Evolutionary conservation across 805 yeast species (phyloP), one percentile per base, ranked within the genome.

Genomic region (Isabelozyma rhagii): DNA sequence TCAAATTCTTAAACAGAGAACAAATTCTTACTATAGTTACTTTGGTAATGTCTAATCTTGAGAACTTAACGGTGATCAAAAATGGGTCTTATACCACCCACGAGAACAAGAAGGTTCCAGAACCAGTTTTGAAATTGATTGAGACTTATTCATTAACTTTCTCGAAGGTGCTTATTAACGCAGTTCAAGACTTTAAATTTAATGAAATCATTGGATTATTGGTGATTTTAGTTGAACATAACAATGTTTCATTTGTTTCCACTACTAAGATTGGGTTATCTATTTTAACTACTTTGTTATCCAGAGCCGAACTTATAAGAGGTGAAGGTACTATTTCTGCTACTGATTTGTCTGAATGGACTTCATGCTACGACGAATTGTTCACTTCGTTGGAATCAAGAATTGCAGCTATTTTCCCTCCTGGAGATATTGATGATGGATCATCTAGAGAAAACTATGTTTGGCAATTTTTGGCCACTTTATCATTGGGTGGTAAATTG

Each of bases 401-500:
- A 65, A 77, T 93, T 50, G 77, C 86, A 1, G 74, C 82, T 14
- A 81, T 92, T 43, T 92, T 93, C 85, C 97, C 97, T 51, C 72
- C 68, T 45, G 75, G 71, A 46, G 74, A 70, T 40, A 64, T 66
- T 39, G 73, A 74, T 47, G 93, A 87, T 60, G 91, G 85, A 55
- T 81, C 91, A 1, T 57, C 69, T 3, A 64, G 69, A 48, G 75
- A 70, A 53, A 70, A 72, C 38, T 91, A 92, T 62, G 90, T 90
- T 46, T 93, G 99, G 99, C 97, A 93, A 72, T 92, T 93, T 63
- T 80, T 93, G 67, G 99, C 99, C 18, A 87, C 97, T 11, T 78
- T 93, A 52, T 93, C 98, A 0, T 75, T 93, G 54, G 93, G 97
- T 53, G 97, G 97, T 55, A 85, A 87, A 64, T 73, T 89, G 58